Base-by-base conservation (phyloP, 108 stramenopile genomes). In the Chaetoceros muelleri region DNA sequence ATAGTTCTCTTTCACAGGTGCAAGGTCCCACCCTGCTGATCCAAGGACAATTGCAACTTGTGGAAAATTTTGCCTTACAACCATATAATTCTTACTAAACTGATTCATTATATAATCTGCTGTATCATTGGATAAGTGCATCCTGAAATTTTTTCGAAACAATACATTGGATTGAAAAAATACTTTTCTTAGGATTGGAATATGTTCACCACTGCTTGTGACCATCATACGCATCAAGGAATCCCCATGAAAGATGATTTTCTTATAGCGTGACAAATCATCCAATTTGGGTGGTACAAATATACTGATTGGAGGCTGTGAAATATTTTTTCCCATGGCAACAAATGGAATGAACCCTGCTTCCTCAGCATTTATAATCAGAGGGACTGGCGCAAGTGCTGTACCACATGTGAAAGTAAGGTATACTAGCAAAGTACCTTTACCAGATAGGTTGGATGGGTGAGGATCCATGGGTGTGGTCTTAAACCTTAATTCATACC, bases 351-450 rank as follows among this genome's bases (percentile, higher is more conserved):
- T 19, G 28, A 21, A 2, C 68, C 68, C 1, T 50, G 40, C 21
- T 31, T 28, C 3, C 25, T 44, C 68, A 60, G 62, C 1, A 3
- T 0, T 16, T 26, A 47, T 31, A 62, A 62, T 3, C 17, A 28
- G 25, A 57, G 58, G 0, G 45, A 55, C 2, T 13, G 20, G 52
- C 29, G 18, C 7, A 18, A 21, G n/a, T 10, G 53, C 63, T n/a
- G 65, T 65, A 3, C 46, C 52, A 55, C 69, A 65, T 21, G 69
- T 64, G 30, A 64, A 70, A 29, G 59, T 55, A 55, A 70, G 60
- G 30, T 60, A 28, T 3, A 70, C 28, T 1, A 45, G 3, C 1
- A 62, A 8, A 3, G 19, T 55, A 26, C 57, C 58, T 48, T 0
- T 44, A 1, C 40, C 31, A 17, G 22, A 48, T 20, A 5, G 3